phyloP scores from a whole-genome alignment of 2,329 filamentous ascomycete genomes.

The Colletotrichum sublineola region DNA sequence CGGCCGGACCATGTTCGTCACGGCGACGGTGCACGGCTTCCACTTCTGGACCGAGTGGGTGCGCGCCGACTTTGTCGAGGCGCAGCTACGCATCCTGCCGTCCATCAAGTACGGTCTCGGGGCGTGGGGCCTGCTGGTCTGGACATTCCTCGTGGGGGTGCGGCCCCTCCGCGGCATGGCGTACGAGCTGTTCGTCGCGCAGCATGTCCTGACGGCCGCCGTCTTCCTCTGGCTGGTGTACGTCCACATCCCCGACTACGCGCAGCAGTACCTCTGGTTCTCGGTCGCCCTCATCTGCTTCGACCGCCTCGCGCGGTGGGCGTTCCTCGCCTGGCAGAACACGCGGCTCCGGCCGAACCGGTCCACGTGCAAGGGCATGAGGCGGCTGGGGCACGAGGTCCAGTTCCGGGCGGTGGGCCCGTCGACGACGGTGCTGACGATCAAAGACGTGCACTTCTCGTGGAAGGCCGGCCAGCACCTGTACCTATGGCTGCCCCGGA shows the following conservation, averaged over 20 bases:
- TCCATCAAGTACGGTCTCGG: slow-evolving; percentile 71
- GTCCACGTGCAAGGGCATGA: slow-evolving; percentile 61
- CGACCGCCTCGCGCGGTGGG: slow-evolving; percentile 69
- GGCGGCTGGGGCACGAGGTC: slow-evolving; percentile 66
- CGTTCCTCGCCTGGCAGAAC: slow-evolving; percentile 66
- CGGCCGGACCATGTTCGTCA: slow-evolving; percentile 76
- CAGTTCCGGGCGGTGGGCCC: slow-evolving; percentile 63
- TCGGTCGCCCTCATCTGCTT: slow-evolving; percentile 72
- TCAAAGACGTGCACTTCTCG: slow-evolving; percentile 70
- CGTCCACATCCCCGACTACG: slow-evolving; percentile 71
- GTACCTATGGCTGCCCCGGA: slow-evolving; percentile 70
- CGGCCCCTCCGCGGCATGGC: slow-evolving; percentile 74
- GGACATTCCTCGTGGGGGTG: slow-evolving; percentile 74
- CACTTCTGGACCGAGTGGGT: slow-evolving; percentile 77
- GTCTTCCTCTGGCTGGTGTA: slow-evolving; percentile 74
- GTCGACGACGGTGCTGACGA: slow-evolving; percentile 68
- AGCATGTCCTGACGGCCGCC: slow-evolving; percentile 74
- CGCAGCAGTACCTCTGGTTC: slow-evolving; percentile 75
- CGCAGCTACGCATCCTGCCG: slow-evolving; percentile 70
- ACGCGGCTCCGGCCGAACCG: slow-evolving; percentile 55
- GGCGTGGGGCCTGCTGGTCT: slow-evolving; percentile 75
- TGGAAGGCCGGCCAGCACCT: slow-evolving; percentile 73
- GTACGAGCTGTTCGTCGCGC: slow-evolving; percentile 78
- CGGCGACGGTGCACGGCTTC: slow-evolving; percentile 76
- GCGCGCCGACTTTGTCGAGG: slow-evolving; percentile 68